Evolutionary conservation across 2,329 filamentous ascomycete species (phyloP), one percentile per base, ranked within the genome.

Genomic region (Lasiodiplodia gonubiensis): DNA sequence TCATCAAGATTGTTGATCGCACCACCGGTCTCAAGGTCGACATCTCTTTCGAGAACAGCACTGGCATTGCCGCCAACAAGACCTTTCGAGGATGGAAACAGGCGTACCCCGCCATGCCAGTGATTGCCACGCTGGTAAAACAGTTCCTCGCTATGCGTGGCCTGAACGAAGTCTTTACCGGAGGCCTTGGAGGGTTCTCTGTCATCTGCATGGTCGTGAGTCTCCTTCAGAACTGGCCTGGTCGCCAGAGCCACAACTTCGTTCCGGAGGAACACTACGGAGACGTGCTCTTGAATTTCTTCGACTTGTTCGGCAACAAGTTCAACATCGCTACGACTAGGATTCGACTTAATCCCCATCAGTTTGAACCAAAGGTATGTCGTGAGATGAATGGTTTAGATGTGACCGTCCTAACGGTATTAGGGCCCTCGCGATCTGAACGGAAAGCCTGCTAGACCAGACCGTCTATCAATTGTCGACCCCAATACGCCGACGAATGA

Each of bases 121-220:
- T 92, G 49, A 82, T 99, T 27, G 92, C 97, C 46, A 90, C 93
- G 0, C 77, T 98, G 30, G 86, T 99, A 80, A 99, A 99, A 81
- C 95, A 99, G 71, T 94, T 96, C 68, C 83, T 99, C 30, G 85
- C 91, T 46, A 96, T 99, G 88, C 89, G 93, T 69, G 92, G 90
- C 0, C 83, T 97, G 64, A 97, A 97, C 72, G 95, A 99, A 78
- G 94, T 97, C 4, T 91, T 92, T 49, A 92, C 89, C 69, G 95
- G 95, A 67, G 95, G 95, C 2, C 88, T 99, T 64, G 95, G 95
- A 65, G 95, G 95, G 2, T 98, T 97, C 76, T 92, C 93, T 1
- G 91, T 97, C 70, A 97, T 94, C 67, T 99, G 95, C 81, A 84
- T 99, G 70, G 92, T 97, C 6, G 92, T 95, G 68, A 95, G 92